Percentiles rank a stretch among this genome's conserved stretches.
Evolutionary conservation across 768 basidiomycete genomes (phyloP).

Genomic region (Cyclocybe aegerita): DNA sequence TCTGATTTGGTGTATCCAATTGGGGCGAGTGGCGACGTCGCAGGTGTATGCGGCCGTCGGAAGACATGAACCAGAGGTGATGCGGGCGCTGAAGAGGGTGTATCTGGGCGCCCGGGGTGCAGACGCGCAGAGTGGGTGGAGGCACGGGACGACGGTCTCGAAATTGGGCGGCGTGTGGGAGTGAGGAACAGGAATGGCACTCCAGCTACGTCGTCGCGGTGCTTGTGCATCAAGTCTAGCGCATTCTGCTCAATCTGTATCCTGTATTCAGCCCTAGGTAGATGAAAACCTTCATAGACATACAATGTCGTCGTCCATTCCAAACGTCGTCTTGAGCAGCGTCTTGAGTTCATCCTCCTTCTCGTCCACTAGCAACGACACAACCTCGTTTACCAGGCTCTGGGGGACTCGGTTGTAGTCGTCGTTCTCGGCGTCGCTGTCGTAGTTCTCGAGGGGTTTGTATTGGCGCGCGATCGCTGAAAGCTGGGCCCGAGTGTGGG

Average conservation of each 20-base stretch:
- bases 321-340: conserved; percentile 68
- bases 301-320: conserved; percentile 69
- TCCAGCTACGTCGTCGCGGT: conserved; percentile 80
- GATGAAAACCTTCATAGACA: conserved; percentile 23
- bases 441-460: conserved; percentile 58
- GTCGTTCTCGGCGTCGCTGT: conserved; percentile 57
- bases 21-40: conserved; percentile 73
- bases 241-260: conserved; percentile 82
- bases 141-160: conserved; percentile 79
- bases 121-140: conserved; percentile 68
- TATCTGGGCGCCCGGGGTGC: conserved; percentile 67
- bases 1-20: conserved; percentile 46
- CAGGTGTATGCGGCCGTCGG: conserved; percentile 77
- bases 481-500: conserved; percentile 83
- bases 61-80: conserved; percentile 77
- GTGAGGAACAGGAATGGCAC: conserved; percentile 84
- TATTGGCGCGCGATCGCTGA: conserved; percentile 71
- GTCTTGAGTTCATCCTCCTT: conserved; percentile 84
- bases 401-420: conserved; percentile 52
- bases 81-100: conserved; percentile 70
- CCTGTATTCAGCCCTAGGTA: conserved; percentile 12
- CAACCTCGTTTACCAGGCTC: conserved; percentile 68
- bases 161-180: conserved; percentile 74
- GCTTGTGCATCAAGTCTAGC: conserved; percentile 94
- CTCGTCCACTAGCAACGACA: conserved; percentile 72